Evolutionary conservation across 176 grass and related monocot genomes (phyloP).

Genomic region (Aegilops tauschii): DNA sequence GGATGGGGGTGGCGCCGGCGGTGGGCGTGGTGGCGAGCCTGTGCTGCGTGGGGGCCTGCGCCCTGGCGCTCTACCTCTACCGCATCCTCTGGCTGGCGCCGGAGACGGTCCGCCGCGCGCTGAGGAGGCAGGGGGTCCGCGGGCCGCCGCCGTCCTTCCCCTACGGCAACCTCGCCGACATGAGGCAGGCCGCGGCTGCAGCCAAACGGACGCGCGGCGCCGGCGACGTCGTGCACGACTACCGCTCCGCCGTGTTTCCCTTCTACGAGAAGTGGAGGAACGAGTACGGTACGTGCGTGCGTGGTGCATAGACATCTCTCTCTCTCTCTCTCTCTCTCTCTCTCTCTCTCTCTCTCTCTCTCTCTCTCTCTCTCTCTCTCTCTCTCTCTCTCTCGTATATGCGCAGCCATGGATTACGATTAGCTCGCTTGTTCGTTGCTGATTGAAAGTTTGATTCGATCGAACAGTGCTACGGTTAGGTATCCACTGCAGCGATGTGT

Average conservation of each 20-base stretch:
- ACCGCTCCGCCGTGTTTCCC: conserved; percentile 62
- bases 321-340: neutral
- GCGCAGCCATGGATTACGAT: neutral
- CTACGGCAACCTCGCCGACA: conserved; percentile 69
- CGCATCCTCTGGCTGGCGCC: conserved; percentile 52
- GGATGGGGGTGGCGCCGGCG: neutral
- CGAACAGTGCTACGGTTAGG: neutral
- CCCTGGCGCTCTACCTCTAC: conserved; percentile 61
- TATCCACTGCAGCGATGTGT: no score
- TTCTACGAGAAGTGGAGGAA: conserved; percentile 81
- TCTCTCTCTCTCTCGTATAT: no score
- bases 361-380: neutral
- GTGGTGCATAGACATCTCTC: neutral
- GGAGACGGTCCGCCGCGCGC: conserved; percentile 41
- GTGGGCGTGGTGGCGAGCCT: neutral
- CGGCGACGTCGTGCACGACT: conserved; percentile 62
- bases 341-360: neutral
- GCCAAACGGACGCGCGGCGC: neutral
- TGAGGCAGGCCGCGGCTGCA: conserved; percentile 17
- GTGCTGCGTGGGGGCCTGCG: conserved; percentile 33
- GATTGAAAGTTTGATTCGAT: neutral
- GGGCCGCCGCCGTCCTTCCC: conserved; percentile 63
- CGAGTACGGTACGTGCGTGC: conserved; percentile 36
- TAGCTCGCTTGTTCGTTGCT: neutral
- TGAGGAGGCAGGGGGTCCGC: conserved; percentile 57